Percentiles rank a stretch among this genome's conserved stretches.
phyloP scores from a whole-genome alignment of 495 filamentous ascomycete species.

The Pyronema domesticum region DNA sequence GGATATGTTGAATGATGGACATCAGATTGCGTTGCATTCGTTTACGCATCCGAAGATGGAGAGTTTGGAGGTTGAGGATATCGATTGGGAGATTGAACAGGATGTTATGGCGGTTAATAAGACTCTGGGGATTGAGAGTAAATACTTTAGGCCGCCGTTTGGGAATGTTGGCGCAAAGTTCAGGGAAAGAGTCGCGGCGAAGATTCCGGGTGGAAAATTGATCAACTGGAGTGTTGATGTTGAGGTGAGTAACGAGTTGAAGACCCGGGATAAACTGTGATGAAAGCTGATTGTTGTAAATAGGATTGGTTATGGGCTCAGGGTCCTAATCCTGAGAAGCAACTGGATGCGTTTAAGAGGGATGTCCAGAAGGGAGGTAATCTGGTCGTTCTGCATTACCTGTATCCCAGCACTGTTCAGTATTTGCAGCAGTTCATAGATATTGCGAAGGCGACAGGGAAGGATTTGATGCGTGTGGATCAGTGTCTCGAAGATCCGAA shows the following conservation, averaged over 20 bases:
- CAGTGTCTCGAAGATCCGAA: conserved; percentile 59
- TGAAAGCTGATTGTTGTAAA: background rate
- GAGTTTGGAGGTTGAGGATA: conserved; percentile 37
- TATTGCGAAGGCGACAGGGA: conserved; percentile 46
- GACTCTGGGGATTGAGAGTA: conserved; percentile 31
- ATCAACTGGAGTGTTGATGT: conserved; percentile 62
- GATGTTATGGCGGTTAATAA: conserved; percentile 40
- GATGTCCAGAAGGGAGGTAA: conserved; percentile 50
- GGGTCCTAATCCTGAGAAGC: conserved; percentile 47
- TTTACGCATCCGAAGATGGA: conserved; percentile 64
- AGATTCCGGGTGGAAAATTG: conserved; percentile 28
- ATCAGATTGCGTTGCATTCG: conserved; percentile 59
- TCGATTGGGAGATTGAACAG: conserved; percentile 53
- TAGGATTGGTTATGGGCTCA: conserved; percentile 64
- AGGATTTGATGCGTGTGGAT: conserved; percentile 59
- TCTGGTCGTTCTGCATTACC: conserved; percentile 61
- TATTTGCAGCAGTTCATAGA: conserved; percentile 53
- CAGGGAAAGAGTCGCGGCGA: conserved; percentile 41
- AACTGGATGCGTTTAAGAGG: conserved; percentile 55
- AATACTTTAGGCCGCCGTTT: conserved; percentile 62
- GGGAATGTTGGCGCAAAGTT: conserved; percentile 57
- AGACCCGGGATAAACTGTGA: background rate
- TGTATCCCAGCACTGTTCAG: conserved; percentile 47
- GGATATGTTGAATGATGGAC: conserved; percentile 45
- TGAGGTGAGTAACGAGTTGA: background rate